Evolutionary conservation across 495 filamentous ascomycete species (phyloP).

Genomic region (Jackrogersella minutella): DNA sequence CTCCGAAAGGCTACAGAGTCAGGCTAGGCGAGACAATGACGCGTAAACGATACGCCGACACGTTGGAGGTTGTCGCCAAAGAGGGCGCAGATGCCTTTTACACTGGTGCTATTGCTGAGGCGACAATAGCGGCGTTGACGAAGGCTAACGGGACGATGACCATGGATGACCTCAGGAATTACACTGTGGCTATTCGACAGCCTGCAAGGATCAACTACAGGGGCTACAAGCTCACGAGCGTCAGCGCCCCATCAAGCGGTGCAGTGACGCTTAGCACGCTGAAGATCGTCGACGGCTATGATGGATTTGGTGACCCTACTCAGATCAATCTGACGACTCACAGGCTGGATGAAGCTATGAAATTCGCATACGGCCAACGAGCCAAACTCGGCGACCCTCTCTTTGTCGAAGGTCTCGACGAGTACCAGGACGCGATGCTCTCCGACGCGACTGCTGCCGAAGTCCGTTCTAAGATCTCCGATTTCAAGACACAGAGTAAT

Average conservation of each 20-base stretch:
- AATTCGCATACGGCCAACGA: constrained; percentile 79
- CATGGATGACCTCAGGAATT: constrained; percentile 73
- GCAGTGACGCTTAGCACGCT: constrained; percentile 70
- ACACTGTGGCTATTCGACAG: constrained; percentile 67
- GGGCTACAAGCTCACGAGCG: constrained; percentile 68
- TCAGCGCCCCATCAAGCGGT: constrained; percentile 74
- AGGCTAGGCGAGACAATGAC: constrained; percentile 74
- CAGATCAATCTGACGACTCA: constrained; percentile 73
- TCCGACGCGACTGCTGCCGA: constrained; percentile 61
- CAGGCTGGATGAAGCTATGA: constrained; percentile 77
- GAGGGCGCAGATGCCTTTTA: constrained; percentile 78
- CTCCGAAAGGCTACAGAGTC: constrained; percentile 69
- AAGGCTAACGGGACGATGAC: constrained; percentile 78
- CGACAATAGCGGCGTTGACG: constrained; percentile 70
- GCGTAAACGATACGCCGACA: constrained; percentile 75
- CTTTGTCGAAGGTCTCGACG: constrained; percentile 69
- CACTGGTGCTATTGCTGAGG: constrained; percentile 70
- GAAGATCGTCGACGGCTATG: constrained; percentile 75
- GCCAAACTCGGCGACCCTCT: constrained; percentile 74
- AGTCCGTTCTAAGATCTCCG: constrained; percentile 72
- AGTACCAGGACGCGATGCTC: constrained; percentile 72
- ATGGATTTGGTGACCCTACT: constrained; percentile 60
- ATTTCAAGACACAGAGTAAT: constrained; percentile 64
- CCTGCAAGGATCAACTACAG: constrained; percentile 71
- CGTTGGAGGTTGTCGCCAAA: constrained; percentile 72